Evolutionary conservation across 176 grass and related monocot genomes (phyloP).

Genomic region (Ensete ventricosum): DNA sequence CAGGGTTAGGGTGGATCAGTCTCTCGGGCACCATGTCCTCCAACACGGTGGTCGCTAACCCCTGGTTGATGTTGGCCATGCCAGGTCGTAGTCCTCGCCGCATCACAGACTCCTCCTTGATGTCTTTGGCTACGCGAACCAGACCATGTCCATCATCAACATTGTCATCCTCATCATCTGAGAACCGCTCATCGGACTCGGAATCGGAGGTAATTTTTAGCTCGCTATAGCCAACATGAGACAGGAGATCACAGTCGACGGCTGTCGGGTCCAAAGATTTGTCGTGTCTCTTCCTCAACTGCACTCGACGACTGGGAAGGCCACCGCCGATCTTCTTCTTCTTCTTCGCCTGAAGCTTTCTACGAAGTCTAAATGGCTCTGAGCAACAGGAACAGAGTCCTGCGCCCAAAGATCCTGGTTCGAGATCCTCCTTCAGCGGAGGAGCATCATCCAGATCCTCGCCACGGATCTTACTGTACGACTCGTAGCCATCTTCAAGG

Average conservation of each 20-base stretch:
- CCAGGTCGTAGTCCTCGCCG: not conserved
- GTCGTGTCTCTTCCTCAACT: constrained; percentile 7
- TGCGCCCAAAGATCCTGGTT: not conserved
- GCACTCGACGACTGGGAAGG: not conserved
- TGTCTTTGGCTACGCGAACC: constrained; percentile 2
- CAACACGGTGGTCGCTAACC: not conserved
- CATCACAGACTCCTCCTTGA: constrained; percentile 18
- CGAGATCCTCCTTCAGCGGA: not conserved
- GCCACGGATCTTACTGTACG: not conserved
- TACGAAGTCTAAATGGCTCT: not conserved
- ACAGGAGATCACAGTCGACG: constrained; percentile 12
- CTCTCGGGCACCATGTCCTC: constrained; percentile 5
- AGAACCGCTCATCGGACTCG: constrained; percentile 43
- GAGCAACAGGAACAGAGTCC: constrained; percentile 17
- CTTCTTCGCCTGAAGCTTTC: not conserved
- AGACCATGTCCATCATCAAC: not conserved
- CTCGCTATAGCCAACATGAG: constrained; percentile 27
- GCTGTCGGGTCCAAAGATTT: constrained; percentile 1
- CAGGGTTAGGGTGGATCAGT: constrained; percentile 11
- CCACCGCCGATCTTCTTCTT: not conserved
- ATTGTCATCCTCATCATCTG: constrained; percentile 15
- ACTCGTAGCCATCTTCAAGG: too few relatives aligned
- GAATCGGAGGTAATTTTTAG: constrained; percentile 53
- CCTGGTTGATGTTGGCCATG: not conserved
- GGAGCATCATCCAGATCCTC: not conserved